Conservation (phyloP, 495 filamentous ascomycete genomes). For the Annulohypoxylon nitens region DNA sequence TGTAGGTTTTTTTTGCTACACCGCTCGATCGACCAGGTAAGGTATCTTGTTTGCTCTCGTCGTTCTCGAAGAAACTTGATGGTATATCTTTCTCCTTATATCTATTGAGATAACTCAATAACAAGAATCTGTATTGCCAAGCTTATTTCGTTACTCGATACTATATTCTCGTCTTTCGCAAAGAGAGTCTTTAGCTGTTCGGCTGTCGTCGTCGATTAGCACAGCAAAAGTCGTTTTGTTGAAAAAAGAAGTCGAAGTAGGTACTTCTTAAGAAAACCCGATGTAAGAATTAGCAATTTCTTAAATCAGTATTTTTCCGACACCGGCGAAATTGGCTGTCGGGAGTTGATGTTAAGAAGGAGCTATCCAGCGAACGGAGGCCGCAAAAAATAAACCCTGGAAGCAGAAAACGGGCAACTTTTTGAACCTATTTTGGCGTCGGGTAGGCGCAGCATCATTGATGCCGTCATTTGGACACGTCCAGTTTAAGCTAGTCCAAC, state of each 20-base stretch:
- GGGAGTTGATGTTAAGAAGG: background rate
- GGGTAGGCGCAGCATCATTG: slow-evolving; percentile 47
- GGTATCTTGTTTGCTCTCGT: slow-evolving; percentile 6
- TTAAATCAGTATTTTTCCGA: background rate
- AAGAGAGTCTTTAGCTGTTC: background rate
- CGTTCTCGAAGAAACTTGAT: background rate
- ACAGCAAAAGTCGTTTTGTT: background rate
- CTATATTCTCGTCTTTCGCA: slow-evolving; percentile 1
- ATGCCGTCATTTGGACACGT: slow-evolving; percentile 49
- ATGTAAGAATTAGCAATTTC: background rate
- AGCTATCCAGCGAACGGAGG: slow-evolving; percentile 3
- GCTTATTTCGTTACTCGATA: slow-evolving; percentile 3
- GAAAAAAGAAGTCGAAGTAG: background rate
- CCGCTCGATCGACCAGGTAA: slow-evolving; percentile 10
- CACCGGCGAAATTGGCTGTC: slow-evolving; percentile 8
- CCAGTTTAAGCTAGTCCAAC: slow-evolving; percentile 37
- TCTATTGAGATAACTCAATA: background rate
- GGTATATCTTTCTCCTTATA: background rate
- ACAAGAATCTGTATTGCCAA: background rate
- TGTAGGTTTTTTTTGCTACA: slow-evolving; percentile 12
- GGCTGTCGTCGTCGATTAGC: background rate
- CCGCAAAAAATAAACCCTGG: slow-evolving; percentile 16
- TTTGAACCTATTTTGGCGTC: slow-evolving; percentile 25
- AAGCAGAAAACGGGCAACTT: slow-evolving; percentile 14
- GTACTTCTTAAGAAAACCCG: background rate